These are phyloP conservation scores for Agrostemma githago DNA, from an alignment of 148 eudicot species.

Conservation along the genomic window DNA sequence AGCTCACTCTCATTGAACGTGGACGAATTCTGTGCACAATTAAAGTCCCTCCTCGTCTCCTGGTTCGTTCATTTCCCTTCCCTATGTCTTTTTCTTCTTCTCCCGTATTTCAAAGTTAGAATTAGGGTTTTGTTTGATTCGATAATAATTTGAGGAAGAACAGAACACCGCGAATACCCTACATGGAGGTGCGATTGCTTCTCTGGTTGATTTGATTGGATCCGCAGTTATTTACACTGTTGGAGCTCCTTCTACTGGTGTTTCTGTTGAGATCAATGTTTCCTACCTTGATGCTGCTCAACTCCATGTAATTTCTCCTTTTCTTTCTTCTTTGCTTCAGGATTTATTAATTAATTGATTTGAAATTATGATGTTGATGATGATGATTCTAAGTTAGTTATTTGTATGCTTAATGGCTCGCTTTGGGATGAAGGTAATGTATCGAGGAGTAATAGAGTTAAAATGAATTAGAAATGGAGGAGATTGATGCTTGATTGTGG, in stretches of 20 bases:
- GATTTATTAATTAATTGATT: background rate
- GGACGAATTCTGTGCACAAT: conserved; percentile 69
- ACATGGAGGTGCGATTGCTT: conserved; percentile 79
- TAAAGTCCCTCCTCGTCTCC: conserved; percentile 62
- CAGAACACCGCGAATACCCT: conserved; percentile 66
- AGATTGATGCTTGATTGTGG: too few species aligned
- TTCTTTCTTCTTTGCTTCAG: background rate
- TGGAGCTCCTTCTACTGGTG: conserved; percentile 48
- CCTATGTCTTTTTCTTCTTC: background rate
- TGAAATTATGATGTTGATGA: too few species aligned
- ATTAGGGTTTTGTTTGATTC: conserved; percentile 16
- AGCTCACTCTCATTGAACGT: conserved; percentile 41
- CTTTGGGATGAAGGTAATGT: too few species aligned
- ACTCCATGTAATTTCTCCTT: conserved; percentile 37
- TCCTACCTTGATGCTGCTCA: conserved; percentile 73
- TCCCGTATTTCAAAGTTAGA: background rate
- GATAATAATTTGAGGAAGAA: conserved; percentile 3
- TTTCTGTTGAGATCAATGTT: conserved; percentile 80
- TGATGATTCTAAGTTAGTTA: too few species aligned
- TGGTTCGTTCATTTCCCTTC: conserved; percentile 34
- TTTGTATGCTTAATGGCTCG: too few species aligned
- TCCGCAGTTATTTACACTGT: conserved; percentile 53
- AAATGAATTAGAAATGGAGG: too few species aligned
- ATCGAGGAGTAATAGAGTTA: too few species aligned
- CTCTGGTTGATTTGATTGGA: conserved; percentile 70